These are phyloP conservation scores for Penicillium argentinense DNA, from an alignment of 495 filamentous ascomycete genomes.

Conservation along the genomic window DNA sequence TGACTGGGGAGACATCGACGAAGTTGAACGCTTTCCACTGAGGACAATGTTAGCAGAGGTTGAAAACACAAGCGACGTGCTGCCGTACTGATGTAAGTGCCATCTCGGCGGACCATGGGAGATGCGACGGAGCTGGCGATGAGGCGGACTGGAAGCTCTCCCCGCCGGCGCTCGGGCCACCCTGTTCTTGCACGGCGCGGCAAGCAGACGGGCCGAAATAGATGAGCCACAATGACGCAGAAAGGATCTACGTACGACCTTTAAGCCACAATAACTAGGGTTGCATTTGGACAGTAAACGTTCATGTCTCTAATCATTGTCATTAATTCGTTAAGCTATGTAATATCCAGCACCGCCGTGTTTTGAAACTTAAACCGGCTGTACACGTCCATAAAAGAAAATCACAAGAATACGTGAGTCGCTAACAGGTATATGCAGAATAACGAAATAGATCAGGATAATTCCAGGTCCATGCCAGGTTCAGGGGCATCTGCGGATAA, in stretches of 20 bases:
- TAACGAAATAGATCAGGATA: constrained; percentile 5
- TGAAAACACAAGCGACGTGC: too few species aligned
- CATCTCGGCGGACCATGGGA: constrained; percentile 45
- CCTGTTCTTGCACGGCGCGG: constrained; percentile 8
- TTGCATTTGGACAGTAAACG: too few species aligned
- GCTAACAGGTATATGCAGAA: neutral
- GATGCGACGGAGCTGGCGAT: constrained; percentile 18
- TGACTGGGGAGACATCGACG: constrained; percentile 89
- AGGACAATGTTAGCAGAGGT: constrained; percentile 5
- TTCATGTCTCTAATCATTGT: neutral
- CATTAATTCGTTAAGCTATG: neutral
- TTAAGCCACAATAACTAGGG: too few species aligned
- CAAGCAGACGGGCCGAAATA: too few species aligned
- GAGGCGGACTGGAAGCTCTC: constrained; percentile 22
- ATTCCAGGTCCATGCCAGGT: constrained; percentile 13
- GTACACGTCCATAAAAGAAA: neutral
- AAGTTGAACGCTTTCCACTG: constrained; percentile 99
- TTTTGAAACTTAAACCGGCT: constrained; percentile 1
- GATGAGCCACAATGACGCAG: too few species aligned
- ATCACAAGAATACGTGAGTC: neutral
- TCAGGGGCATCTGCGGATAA: constrained; percentile 1
- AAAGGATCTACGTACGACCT: too few species aligned
- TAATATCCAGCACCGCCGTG: too few species aligned
- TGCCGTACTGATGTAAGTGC: constrained; percentile 47
- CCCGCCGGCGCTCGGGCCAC: constrained; percentile 31